These are phyloP conservation scores for Xylaria sp. DNA, from an alignment of 2,329 filamentous ascomycete genomes.

Conservation along the genomic window DNA sequence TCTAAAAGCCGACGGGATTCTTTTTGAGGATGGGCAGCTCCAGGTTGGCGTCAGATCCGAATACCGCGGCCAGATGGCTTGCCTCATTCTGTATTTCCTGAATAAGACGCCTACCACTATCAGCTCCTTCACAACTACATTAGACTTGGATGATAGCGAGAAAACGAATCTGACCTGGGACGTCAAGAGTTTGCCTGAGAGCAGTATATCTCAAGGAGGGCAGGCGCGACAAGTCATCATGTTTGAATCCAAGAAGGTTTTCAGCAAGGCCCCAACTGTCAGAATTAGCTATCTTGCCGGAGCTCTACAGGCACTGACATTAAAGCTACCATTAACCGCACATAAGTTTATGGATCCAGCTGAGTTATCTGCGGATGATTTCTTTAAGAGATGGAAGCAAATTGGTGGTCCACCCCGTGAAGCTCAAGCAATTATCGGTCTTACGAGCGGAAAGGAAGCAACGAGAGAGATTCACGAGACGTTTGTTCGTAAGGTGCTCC, in stretches of 20 bases:
- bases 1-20: conserved; percentile 81
- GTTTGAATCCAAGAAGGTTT: conserved; percentile 86
- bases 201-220: conserved; percentile 74
- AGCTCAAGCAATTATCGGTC: conserved; percentile 84
- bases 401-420: conserved; percentile 90
- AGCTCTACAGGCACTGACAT: conserved; percentile 88
- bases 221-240: conserved; percentile 95
- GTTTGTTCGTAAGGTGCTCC: conserved; percentile 77
- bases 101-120: conserved; percentile 91
- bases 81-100: conserved; percentile 93
- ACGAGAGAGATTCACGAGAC: conserved; percentile 73
- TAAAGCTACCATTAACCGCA: conserved; percentile 86
- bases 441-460: conserved; percentile 64
- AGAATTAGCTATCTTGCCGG: conserved; percentile 94
- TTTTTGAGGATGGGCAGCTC: conserved; percentile 95
- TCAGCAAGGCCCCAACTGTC: conserved; percentile 87
- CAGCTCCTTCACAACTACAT: conserved; percentile 90
- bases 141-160: conserved; percentile 79
- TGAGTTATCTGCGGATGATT: conserved; percentile 86
- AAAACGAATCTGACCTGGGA: conserved; percentile 80
- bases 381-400: conserved; percentile 99
- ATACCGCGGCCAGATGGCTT: conserved; percentile 94
- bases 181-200: conserved; percentile 87
- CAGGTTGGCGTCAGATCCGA: conserved; percentile 93
- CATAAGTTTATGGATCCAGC: conserved; percentile 98